Evolutionary conservation across 1,284 basidiomycete genomes (phyloP), one percentile per base, ranked within the genome.

Genomic region (Cutaneotrichosporon dermatis): DNA sequence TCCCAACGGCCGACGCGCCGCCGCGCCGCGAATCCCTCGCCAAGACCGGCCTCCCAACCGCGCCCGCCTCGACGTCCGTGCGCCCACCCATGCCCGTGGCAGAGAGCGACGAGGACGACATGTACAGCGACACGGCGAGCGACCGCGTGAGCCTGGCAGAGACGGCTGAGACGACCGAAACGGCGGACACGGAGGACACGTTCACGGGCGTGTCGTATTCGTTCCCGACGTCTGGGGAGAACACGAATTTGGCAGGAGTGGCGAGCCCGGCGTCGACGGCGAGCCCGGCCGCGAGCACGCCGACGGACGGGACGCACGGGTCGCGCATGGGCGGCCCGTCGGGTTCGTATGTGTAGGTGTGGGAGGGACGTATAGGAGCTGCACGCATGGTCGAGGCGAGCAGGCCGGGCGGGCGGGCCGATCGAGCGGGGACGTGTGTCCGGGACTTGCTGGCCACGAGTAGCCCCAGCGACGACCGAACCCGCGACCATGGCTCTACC

Each of bases 151-250:
- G 55, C 40, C 45, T 56, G 3, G 59, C 57, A 42, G 61, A 44
- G 49, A 57, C 42, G 42, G n/a, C 44, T 12, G 57, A 44, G 49
- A 55, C 39, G 37, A 5, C 37, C 15, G 54, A 59, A 3, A 59
- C 62, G 33, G 34, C 35, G 4, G 25, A 25, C 25, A 25, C 25
- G 25, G 25, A 25, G 25, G 25, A 25, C 25, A 25, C 25, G 25
- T 25, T 25, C 3, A 49, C 46, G 13, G 66, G 59, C 12, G 65
- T 69, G 12, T 69, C 69, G 6, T 71, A 71, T 25, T 56, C 55
- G 34, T 71, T 65, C 55, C 69, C 69, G 5, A 63, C 59, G 36
- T n/a, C 6, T 6, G 36, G 44, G n/a, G 11, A 16, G 3, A 33
- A 12, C 9, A 4, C 43, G n/a, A 37, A 36, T n/a, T 25, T 13